Evolutionary conservation across 176 grass and related monocot species (phyloP).

Genomic region (Ampelocalamus luodianensis): DNA sequence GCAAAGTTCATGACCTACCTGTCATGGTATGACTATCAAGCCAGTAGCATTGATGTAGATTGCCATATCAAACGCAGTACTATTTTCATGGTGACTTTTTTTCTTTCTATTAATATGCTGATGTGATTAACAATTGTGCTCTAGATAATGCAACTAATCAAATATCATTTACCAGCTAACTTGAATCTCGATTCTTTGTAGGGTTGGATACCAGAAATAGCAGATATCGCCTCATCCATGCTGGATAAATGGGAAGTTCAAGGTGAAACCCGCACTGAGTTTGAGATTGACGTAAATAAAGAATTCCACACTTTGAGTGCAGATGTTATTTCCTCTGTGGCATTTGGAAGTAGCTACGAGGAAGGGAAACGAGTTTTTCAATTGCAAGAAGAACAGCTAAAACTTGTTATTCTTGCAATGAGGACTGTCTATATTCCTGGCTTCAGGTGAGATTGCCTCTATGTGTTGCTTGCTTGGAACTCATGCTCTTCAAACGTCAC

Average conservation of each 20-base stretch:
- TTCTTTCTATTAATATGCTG: conserved; percentile 8
- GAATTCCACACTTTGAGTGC: conserved; percentile 63
- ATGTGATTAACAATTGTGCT: not conserved
- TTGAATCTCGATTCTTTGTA: conserved; percentile 11
- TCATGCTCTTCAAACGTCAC: not conserved
- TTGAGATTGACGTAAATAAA: conserved; percentile 69
- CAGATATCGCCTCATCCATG: conserved; percentile 41
- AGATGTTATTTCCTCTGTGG: conserved; percentile 75
- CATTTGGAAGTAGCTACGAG: conserved; percentile 86
- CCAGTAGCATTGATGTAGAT: not conserved
- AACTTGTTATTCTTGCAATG: conserved; percentile 66
- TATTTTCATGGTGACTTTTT: not conserved
- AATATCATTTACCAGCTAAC: conserved; percentile 15
- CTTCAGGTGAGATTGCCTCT: conserved; percentile 59
- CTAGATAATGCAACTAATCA: not conserved
- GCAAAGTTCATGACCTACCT: not conserved
- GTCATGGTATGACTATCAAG: not conserved
- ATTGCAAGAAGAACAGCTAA: conserved; percentile 70
- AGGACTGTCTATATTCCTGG: conserved; percentile 79
- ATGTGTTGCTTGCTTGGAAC: not conserved
- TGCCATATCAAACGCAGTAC: not conserved
- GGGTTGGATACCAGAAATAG: conserved; percentile 81
- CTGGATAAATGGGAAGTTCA: conserved; percentile 71
- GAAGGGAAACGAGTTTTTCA: conserved; percentile 73
- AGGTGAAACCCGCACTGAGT: conserved; percentile 45